Base-by-base conservation (phyloP, 345 rosid species). In the Aquilaria sinensis region DNA sequence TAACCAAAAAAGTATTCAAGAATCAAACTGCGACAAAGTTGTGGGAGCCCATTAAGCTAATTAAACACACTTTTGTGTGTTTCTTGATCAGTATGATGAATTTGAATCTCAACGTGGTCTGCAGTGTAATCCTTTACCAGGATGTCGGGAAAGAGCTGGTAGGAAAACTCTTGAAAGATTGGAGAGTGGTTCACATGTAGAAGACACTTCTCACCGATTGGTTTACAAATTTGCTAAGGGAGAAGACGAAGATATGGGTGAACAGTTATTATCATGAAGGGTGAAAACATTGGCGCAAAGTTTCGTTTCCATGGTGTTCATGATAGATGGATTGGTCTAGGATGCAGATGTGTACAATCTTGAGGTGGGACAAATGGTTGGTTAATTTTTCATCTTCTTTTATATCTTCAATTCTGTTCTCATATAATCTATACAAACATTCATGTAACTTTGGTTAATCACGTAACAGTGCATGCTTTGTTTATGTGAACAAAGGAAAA, bases 231-330 rank as follows among this genome's bases (percentile, higher is more conserved):
- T 86, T 91, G 31, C 50, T 87, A 57, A 77, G 79, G 46, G 81
- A 59, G 37, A 76, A 65, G 59, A 78, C 77, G 88, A 85, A 86
- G 70, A 84, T 91, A 53, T 57, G 47, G 72, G 97, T 91, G 43
- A 91, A 88, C 51, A 88, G 97, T 67, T 90, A 90, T 74, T 96
- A 91, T 47, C 97, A 91, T 65, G 94, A 91, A 76, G 94, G 10
- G 92, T 91, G 30, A 91, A 84, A 74, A 83, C 70, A 68, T 74
- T 86, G 67, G 92, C 90, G 0, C 78, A 76, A 32, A 75, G 96
- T 56, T 88, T 91, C 9, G 82, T 84, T 47, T 88, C 96, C 0
- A 88, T 85, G 94, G 94, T 92, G 15, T 88, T 80, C 62, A 82
- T 90, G 1, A 84, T 87, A 0, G 97, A 91, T 75, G 97, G 86